Evolutionary conservation across 2,329 filamentous ascomycete species (phyloP).

Genomic region (Stemphylium beticola): DNA sequence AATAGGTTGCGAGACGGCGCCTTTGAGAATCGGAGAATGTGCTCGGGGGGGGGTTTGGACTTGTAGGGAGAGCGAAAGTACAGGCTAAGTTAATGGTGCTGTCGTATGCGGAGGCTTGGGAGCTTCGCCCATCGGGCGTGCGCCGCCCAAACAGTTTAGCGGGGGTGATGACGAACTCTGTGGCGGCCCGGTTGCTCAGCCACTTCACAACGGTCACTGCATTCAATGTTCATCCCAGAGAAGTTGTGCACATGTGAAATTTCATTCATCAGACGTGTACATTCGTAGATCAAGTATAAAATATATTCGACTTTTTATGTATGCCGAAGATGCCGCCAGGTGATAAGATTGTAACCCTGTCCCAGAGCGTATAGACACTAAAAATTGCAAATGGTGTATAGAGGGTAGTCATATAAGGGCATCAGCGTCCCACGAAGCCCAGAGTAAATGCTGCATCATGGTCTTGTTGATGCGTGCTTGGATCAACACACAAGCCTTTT

Average conservation of each 20-base stretch:
- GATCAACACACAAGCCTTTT: background rate
- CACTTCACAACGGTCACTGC: constrained; percentile 6
- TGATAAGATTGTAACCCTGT: constrained; percentile 7
- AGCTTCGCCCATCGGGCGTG: constrained; percentile 20
- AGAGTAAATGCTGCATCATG: constrained; percentile 5
- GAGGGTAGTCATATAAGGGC: constrained; percentile 25
- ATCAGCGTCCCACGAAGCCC: constrained; percentile 12
- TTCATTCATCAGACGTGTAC: background rate
- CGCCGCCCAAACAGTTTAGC: constrained; percentile 12
- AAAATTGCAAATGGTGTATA: constrained; percentile 28
- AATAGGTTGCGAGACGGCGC: background rate
- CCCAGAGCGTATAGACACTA: constrained; percentile 35
- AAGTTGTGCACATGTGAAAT: background rate
- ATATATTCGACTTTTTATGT: constrained; percentile 16
- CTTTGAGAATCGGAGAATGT: background rate
- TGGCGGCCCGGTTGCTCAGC: constrained; percentile 20
- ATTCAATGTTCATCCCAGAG: background rate
- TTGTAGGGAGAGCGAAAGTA: constrained; percentile 9
- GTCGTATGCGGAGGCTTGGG: constrained; percentile 30
- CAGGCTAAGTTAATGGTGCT: constrained; percentile 1
- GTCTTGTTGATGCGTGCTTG: background rate
- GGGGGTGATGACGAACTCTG: constrained; percentile 27
- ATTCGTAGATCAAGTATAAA: background rate
- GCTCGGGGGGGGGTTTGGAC: background rate
- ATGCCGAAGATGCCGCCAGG: constrained; percentile 16